Base-by-base conservation (phyloP, 1,284 basidiomycete species). In the Golubevia sp. region DNA sequence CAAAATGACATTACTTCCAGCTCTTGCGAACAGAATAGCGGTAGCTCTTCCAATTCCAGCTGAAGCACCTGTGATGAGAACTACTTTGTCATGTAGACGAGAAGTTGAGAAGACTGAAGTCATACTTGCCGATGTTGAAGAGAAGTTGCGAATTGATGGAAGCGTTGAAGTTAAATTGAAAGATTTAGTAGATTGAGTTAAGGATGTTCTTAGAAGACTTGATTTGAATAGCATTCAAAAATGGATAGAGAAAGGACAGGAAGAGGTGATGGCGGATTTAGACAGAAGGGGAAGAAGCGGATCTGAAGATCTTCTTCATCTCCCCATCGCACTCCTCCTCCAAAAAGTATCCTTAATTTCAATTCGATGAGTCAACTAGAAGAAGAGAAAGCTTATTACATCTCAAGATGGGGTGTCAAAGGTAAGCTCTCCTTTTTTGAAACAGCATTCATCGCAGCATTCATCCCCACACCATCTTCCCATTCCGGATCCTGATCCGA, bases 51-150 rank as follows among this genome's bases (percentile, higher is more conserved):
- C 92, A 66, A 93, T 93, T 34, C 92, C 92, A 51, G 90, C 88
- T 74, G 91, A 92, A 5, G 92, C 92, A 21, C 93, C 93, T 13
- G 93, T 94, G 65, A 95, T 87, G 59, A 96, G 87, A 64, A 95
- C 91, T 11, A 90, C 93, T 86, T 94, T 94, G 81, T 91, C 90
- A 57, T 91, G 83, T 48, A 95, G 59, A 0, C 66, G 70, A 55
- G 70, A 65, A 20, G 78, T 77, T 18, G 64, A 63, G 56, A 76
- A 73, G 2, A 79, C 60, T 8, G 60, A 68, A 6, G 69, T 68
- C 69, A 68, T 73, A 53, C 62, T 69, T 5, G 70, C n/a, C n/a
- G n/a, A n/a, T n/a, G n/a, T n/a, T n/a, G n/a, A n/a, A n/a, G n/a
- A n/a, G n/a, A n/a, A n/a, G n/a, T n/a, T n/a, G n/a, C n/a, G n/a